Evolutionary conservation across 371 early-diverging fungal genomes (phyloP), one percentile per base, ranked within the genome.

Genomic region (Phascolomyces articulosus): DNA sequence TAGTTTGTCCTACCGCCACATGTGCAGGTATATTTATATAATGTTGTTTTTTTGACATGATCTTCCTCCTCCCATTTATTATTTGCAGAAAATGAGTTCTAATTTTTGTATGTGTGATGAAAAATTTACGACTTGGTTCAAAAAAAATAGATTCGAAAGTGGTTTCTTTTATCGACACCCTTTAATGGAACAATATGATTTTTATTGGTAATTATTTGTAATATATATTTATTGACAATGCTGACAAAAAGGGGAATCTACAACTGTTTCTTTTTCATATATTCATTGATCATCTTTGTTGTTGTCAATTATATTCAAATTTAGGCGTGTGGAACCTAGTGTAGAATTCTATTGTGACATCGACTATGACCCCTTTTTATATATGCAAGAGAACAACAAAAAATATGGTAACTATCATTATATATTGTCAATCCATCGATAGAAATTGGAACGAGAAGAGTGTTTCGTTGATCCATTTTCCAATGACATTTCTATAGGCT

Each of bases 321-420:
- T n/a, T 61, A 66, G 66, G 67, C 79, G 98, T 8, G 85, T 98
- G 16, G 98, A 97, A 74, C 98, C 98, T 0, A 91, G 85, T 48
- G 95, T 96, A 20, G 72, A 87, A 65, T 95, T 92, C 66, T 78
- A 73, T 54, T 98, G 98, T 71, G 89, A 95, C 61, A 86, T 98
- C 27, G 88, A 88, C 64, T 90, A 92, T 70, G 98, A 98, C 71
- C 95, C 95, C 3, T 98, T 98, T 71, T 71, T 86, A 63, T 96
- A 78, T 64, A 93, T 95, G 91, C 78, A 86, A 64, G 80, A 91
- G 55, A 92, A 91, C 66, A 87, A 91, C 55, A 93, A 93, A 69
- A 84, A 87, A 65, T 98, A 97, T 78, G 94, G 85, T 67, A 64
- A 65, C 54, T 21, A 15, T 20, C 1, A 0, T 34, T 34, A 34